Conservation (phyloP, 306 rosid genomes). For the Abrus precatorius region DNA sequence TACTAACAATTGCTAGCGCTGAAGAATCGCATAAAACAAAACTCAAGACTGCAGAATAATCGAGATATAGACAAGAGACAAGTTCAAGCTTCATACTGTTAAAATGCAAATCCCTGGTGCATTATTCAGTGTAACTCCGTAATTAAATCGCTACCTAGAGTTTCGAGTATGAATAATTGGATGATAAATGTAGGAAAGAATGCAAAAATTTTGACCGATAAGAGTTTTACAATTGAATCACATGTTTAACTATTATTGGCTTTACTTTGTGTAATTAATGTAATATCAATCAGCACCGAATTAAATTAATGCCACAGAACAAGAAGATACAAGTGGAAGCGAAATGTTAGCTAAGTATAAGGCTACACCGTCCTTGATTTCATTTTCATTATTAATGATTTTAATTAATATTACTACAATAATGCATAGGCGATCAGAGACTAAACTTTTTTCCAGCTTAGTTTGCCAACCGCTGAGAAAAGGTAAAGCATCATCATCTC, state of each 20-base stretch:
- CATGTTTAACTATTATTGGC: background rate
- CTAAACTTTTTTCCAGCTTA: slow-evolving; percentile 45
- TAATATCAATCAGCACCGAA: background rate
- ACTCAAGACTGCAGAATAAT: no score
- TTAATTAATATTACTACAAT: background rate
- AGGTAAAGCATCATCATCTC: slow-evolving; percentile 2
- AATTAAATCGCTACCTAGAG: background rate
- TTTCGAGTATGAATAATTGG: no score
- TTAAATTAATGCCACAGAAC: background rate
- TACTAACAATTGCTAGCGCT: no score
- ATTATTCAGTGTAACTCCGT: background rate
- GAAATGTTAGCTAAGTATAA: background rate
- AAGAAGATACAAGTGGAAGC: slow-evolving; percentile 23
- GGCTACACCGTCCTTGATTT: background rate
- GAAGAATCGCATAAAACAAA: no score
- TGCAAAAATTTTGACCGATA: no score
- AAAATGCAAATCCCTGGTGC: background rate
- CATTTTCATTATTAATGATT: background rate
- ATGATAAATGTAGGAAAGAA: no score
- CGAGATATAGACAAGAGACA: no score
- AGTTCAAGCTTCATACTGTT: no score
- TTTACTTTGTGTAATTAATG: background rate
- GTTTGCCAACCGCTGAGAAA: slow-evolving; percentile 65
- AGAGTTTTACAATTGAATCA: no score
- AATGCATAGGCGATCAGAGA: slow-evolving; percentile 1